Evolutionary conservation across 371 early-diverging fungal genomes (phyloP).

Genomic region (Mucor irregularis): DNA sequence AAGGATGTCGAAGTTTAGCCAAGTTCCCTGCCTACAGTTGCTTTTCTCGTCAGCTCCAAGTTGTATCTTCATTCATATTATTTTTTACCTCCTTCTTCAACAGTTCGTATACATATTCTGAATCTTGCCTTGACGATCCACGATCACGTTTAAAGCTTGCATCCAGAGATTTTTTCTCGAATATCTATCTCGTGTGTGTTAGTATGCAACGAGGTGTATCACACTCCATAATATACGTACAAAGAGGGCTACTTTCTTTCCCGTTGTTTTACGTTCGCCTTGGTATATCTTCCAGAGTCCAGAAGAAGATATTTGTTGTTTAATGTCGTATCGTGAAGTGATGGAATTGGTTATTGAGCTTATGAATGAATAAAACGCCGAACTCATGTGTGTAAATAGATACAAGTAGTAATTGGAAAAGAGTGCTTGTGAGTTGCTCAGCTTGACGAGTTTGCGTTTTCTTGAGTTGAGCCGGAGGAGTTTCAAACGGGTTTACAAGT

Average conservation of each 20-base stretch:
- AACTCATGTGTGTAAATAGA: slow-evolving; percentile 32
- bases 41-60: too few relatives aligned
- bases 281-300: slow-evolving; percentile 71
- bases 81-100: slow-evolving; percentile 63
- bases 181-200: slow-evolving; percentile 50
- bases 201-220: background rate
- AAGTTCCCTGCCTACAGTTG: slow-evolving; percentile 66
- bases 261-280: slow-evolving; percentile 62
- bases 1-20: slow-evolving; percentile 82
- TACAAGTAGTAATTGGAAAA: too few relatives aligned
- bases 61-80: background rate
- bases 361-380: slow-evolving; percentile 52
- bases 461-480: background rate
- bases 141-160: slow-evolving; percentile 51
- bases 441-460: too few relatives aligned
- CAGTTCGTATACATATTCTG: slow-evolving; percentile 58
- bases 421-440: background rate
- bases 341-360: slow-evolving; percentile 51
- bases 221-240: slow-evolving; percentile 30
- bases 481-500: too few relatives aligned
- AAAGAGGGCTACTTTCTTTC: slow-evolving; percentile 63
- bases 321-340: slow-evolving; percentile 51
- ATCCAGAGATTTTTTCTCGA: slow-evolving; percentile 75
- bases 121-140: slow-evolving; percentile 50
- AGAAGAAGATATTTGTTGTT: slow-evolving; percentile 56